Percentiles rank a stretch among this genome's conserved stretches.
These are phyloP conservation scores for Hortiboletus campestris DNA, from an alignment of 768 basidiomycete genomes.

Conservation along the genomic window DNA sequence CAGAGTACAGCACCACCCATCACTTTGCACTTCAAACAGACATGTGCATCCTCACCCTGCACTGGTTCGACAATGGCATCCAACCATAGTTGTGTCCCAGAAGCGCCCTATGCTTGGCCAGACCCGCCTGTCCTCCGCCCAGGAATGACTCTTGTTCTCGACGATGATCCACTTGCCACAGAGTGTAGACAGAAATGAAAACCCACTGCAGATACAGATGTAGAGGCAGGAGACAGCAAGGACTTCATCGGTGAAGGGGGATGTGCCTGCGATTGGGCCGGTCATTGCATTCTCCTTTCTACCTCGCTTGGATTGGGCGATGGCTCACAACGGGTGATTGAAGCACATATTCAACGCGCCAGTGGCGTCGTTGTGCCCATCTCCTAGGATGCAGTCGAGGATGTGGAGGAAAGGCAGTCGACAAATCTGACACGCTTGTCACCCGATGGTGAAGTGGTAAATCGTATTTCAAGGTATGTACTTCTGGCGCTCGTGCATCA, in stretches of 20 bases:
- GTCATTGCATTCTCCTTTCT: conserved; percentile 60
- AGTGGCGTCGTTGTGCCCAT: conserved; percentile 58
- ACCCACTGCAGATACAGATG: conserved; percentile 23
- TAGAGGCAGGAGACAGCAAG: conserved; percentile 12
- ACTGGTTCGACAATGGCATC: conserved; percentile 88
- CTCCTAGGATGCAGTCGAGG: conserved; percentile 42
- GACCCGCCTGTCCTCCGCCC: conserved; percentile 52
- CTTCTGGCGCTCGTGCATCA: not conserved
- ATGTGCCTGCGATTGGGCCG: conserved; percentile 53
- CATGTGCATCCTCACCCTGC: conserved; percentile 76
- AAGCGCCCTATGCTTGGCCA: conserved; percentile 72
- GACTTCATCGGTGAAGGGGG: conserved; percentile 24
- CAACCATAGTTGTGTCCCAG: conserved; percentile 53
- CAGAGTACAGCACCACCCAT: conserved; percentile 47
- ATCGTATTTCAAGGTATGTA: conserved; percentile 63
- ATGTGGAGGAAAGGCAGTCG: conserved; percentile 35
- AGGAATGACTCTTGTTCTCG: conserved; percentile 14
- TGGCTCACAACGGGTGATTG: conserved; percentile 52
- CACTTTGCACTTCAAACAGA: conserved; percentile 57
- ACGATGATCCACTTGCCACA: conserved; percentile 15
- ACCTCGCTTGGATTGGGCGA: conserved; percentile 52
- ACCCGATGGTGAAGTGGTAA: conserved; percentile 65
- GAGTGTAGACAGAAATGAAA: conserved; percentile 24
- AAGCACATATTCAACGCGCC: conserved; percentile 55
- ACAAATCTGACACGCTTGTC: conserved; percentile 67